Base-by-base conservation (phyloP, 2,329 filamentous ascomycete species). In the Colletotrichum sp. region DNA sequence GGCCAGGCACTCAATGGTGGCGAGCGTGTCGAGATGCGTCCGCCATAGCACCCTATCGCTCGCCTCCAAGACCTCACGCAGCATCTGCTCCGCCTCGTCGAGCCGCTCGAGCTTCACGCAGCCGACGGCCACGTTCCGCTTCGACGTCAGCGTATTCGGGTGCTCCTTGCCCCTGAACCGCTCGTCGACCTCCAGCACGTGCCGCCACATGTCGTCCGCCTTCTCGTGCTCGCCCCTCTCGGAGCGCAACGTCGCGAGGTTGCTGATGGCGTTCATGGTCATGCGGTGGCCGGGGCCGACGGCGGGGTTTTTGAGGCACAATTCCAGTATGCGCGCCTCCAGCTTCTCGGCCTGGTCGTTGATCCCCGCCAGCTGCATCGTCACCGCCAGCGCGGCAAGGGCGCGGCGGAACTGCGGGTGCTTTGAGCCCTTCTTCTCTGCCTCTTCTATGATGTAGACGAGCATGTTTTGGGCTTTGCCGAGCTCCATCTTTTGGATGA, bases 91-190 rank as follows among this genome's bases (percentile, higher is more conserved):
- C 0, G 83, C 84, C 52, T 84, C 82, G 18, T 76, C 79, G 26
- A 85, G 83, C 0, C 82, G 82, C 58, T 81, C 81, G 6, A 85
- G 78, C 71, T 84, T 73, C n/a, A 56, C 58, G 30, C 38, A 68
- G 1, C 66, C 73, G 6, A 43, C 18, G 0, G 69, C 73, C 15
- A 76, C 61, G 10, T 76, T 30, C 13, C 66, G 38, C 58, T 64
- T 68, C 32, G 70, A 61, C 6, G 67, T 26, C 55, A 75, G 62
- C 9, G 71, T 66, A 1, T 52, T 74, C 1, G 61, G 48, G 28
- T 77, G 58, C 18, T 68, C 58, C 4, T 62, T 52, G 5, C 61
- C 69, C 5, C 69, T 48, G 3, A 16, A 32, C 16, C 8, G 10
- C 48, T 60, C 61, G 24, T 71, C 18, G 3, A 30, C 7, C 24